phyloP scores from a whole-genome alignment of 306 rosid species.

The Quercus gilva region DNA sequence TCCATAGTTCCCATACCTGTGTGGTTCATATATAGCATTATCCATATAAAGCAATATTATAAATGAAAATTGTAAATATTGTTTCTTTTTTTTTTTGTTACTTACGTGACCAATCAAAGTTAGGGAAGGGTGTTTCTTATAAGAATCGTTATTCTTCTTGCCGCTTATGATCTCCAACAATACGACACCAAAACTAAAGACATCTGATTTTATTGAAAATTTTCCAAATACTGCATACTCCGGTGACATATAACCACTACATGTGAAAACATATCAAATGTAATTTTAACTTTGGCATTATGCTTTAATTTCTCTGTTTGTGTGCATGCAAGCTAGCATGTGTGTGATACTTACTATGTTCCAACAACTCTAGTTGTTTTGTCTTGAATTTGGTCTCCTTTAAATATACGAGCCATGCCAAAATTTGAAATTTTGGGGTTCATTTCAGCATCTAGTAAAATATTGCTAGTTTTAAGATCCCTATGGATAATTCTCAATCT shows the following conservation, averaged over 20 bases:
- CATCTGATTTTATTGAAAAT: neutral
- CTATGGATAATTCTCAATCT: neutral
- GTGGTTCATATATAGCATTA: neutral
- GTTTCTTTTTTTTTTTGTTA: neutral
- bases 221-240: neutral
- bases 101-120: conserved; percentile 1
- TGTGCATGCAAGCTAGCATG: no score
- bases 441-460: neutral
- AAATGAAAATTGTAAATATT: neutral
- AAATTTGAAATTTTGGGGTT: neutral
- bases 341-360: neutral
- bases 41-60: neutral
- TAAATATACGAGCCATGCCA: neutral
- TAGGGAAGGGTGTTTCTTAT: neutral
- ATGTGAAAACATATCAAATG: neutral
- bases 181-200: neutral
- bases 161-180: neutral
- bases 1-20: neutral
- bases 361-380: neutral
- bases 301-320: neutral
- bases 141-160: neutral
- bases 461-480: neutral
- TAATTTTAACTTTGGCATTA: neutral
- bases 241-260: neutral
- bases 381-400: neutral